Percentiles rank a stretch among this genome's conserved stretches.
Evolutionary conservation across 257 asterid genomes (phyloP).

Genomic region (Penstemon davidsonii): DNA sequence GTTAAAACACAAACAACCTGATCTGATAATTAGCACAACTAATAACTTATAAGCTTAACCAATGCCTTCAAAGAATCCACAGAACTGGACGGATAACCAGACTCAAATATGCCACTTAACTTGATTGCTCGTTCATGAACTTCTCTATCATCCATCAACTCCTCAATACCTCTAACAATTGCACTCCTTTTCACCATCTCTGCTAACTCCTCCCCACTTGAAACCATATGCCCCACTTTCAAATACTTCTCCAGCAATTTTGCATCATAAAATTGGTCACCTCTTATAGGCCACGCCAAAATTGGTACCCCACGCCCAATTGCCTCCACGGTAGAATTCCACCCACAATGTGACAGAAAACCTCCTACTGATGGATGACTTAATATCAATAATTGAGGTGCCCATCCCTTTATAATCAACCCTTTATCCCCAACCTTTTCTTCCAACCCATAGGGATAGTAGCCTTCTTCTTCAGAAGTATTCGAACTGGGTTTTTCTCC

Average conservation of each 20-base stretch:
- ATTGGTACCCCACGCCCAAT: constrained; percentile 61
- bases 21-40: constrained; percentile 5
- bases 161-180: constrained; percentile 48
- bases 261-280: constrained; percentile 68
- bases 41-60: constrained; percentile 33
- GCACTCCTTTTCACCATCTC: constrained; percentile 46
- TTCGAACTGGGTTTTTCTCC: constrained; percentile 31
- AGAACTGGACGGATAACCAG: constrained; percentile 57
- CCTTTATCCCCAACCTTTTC: constrained; percentile 52
- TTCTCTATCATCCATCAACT: constrained; percentile 51
- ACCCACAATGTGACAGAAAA: constrained; percentile 71
- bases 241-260: constrained; percentile 46
- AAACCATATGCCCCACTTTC: constrained; percentile 46
- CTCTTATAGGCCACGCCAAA: constrained; percentile 81
- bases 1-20: too few relatives aligned
- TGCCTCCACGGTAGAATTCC: constrained; percentile 73
- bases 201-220: constrained; percentile 34
- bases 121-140: constrained; percentile 39
- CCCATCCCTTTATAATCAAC: constrained; percentile 74
- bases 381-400: constrained; percentile 61
- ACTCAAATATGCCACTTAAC: constrained; percentile 37
- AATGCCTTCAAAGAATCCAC: constrained; percentile 49
- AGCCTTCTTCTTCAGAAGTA: constrained; percentile 39
- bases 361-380: constrained; percentile 67
- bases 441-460: constrained; percentile 47